These are phyloP conservation scores for Paramarasmius palmivorus DNA, from an alignment of 1,284 basidiomycete genomes.

Conservation along the genomic window DNA sequence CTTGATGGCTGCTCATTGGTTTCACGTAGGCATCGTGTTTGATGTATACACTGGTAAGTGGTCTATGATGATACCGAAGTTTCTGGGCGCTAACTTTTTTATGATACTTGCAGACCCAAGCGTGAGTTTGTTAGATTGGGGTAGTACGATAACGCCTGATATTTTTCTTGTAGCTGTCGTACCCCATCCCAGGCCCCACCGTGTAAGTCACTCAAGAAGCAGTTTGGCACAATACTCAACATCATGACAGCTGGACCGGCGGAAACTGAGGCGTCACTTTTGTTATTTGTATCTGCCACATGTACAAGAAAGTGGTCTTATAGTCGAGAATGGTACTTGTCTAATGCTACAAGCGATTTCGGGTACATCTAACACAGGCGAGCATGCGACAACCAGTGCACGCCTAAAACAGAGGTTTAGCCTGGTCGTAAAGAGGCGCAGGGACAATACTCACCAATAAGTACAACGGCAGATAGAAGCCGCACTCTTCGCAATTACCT, in stretches of 20 bases:
- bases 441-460: constrained; percentile 29
- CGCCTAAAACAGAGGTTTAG: constrained; percentile 20
- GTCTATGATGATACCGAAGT: too few species aligned
- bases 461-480: constrained; percentile 30
- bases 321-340: too few species aligned
- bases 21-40: not conserved
- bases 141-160: not conserved
- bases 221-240: too few species aligned
- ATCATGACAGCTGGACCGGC: not conserved
- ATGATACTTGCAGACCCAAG: not conserved
- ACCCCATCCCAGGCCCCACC: not conserved
- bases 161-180: not conserved
- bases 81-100: not conserved
- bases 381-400: constrained; percentile 31
- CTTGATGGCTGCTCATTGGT: not conserved
- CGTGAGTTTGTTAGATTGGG: not conserved
- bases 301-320: not conserved
- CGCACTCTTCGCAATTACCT: constrained; percentile 46
- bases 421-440: not conserved
- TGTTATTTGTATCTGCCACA: not conserved
- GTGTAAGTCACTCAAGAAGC: not conserved
- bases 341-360: constrained; percentile 29
- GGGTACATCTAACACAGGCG: constrained; percentile 34
- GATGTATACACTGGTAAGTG: constrained; percentile 3
- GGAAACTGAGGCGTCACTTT: not conserved